Evolutionary conservation across 371 early-diverging fungal genomes (phyloP), one percentile per base, ranked within the genome.

Genomic region (Mortierella sp.): DNA sequence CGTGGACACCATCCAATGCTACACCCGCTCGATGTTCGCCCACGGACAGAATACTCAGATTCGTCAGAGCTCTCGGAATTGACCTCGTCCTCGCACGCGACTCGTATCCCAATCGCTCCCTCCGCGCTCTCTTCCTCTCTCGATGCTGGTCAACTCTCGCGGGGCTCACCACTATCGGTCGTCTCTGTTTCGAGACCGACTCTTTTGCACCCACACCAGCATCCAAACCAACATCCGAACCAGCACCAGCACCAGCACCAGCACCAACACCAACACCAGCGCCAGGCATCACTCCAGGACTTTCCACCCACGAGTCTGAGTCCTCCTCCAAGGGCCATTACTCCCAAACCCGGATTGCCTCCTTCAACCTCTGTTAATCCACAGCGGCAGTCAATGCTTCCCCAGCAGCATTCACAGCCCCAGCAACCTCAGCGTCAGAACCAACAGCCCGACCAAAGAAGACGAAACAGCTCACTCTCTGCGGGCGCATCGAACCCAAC

Each of bases 271-370:
- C 53, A 53, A 9, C 21, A 19, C 23, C 53, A 53, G 53, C 26
- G 53, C 9, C 53, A 53, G 53, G 9, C 53, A 19, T 53, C 23
- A 9, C 11, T 26, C 21, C 23, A 19, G 53, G 12, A 12, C 53
- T 53, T 23, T 23, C 23, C 23, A 19, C 46, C 53, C 46, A 56
- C 67, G n/a, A 76, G 77, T 37, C 60, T 76, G 29, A 76, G 52
- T 26, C 77, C 77, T 23, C 77, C 77, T 48, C 77, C 77, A 19
- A 60, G 77, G 23, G 25, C 77, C 37, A 58, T 71, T 25, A 64
- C 77, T 5, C 77, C 77, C 28, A 76, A 72, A 30, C 72, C 72
- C 0, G 57, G 70, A 56, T 62, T 70, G 3, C 61, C 64, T 5
- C 52, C 60, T 4, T 57, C 67, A 25, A 63, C 26, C 30, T 26